Evolutionary conservation across 177 flowering plant species (phyloP), one percentile per base, ranked within the genome.

Genomic region (Telopea speciosissima): DNA sequence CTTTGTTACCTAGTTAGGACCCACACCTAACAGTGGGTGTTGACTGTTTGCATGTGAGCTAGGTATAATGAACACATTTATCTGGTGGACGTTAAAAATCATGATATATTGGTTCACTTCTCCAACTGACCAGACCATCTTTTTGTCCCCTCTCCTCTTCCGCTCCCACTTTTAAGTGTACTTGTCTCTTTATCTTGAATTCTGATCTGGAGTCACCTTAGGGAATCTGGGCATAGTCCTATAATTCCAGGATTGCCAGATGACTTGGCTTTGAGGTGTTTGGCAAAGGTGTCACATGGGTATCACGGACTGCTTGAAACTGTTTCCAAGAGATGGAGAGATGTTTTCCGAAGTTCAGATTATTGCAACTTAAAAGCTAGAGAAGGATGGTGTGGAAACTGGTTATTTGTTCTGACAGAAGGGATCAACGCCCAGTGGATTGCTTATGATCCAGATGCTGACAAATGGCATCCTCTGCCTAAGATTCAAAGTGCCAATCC

Each of bases 381-480:
- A 64, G 73, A 81, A 72, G 83, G 82, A 45, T 84, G 83, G 76
- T 78, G 62, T 66, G 84, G 84, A 14, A 68, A 81, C 58, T 84
- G 86, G 86, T 64, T 84, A 36, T 81, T 84, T 72, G 76, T 81
- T 74, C 75, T 78, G 28, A 74, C 84, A 1, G 86, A 82, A 70
- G 70, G 70, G 25, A 45, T 71, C 21, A 23, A 77, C 22, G 73
- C 69, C 40, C 76, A 76, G 33, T 84, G 84, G 86, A 68, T 73
- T 75, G 83, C 86, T 61, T 84, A 80, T 70, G 86, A 84, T 73
- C 86, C 83, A 45, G 81, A 80, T 2, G 83, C 83, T 36, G 76
- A 83, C 70, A 72, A 72, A 59, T 83, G 86, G 86, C 85, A 84
- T 76, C 78, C 82, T 63, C 65, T 84, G 73, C 85, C 86, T 9